A percentile compares a stretch with the other conserved stretches of the same genome.
phyloP scores from a whole-genome alignment of 345 rosid genomes.

The Eucalyptus sp. region DNA sequence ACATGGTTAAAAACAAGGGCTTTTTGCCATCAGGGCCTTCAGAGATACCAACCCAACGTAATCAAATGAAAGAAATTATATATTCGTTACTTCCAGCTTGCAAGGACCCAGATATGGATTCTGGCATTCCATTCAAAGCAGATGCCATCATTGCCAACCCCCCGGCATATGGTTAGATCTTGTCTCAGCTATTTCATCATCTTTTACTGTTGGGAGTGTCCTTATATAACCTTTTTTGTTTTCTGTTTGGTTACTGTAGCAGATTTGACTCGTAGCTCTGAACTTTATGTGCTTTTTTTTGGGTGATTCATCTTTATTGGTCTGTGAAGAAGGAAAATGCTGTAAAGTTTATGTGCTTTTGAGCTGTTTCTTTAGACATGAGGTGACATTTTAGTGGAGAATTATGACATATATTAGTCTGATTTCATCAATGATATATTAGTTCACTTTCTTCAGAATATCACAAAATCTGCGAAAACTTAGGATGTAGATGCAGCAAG shows the following conservation, averaged over 20 bases:
- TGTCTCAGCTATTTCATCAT: background rate
- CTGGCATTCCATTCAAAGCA: conserved; percentile 75
- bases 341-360: background rate
- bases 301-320: background rate
- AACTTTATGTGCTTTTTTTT: background rate
- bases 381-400: background rate
- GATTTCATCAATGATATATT: background rate
- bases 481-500: background rate
- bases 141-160: conserved; percentile 99
- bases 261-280: background rate
- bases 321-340: background rate
- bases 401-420: background rate
- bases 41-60: conserved; percentile 82
- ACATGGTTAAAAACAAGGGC: conserved; percentile 99
- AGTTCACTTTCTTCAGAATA: background rate
- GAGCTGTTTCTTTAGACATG: background rate
- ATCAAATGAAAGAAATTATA: conserved; percentile 80
- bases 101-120: conserved; percentile 83
- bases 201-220: background rate
- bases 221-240: background rate
- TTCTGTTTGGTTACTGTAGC: background rate
- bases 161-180: conserved; percentile 80
- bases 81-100: conserved; percentile 89
- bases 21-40: conserved; percentile 98
- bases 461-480: background rate